These are phyloP conservation scores for Amanita fuliginea DNA, from an alignment of 768 basidiomycete species.

Conservation along the genomic window DNA sequence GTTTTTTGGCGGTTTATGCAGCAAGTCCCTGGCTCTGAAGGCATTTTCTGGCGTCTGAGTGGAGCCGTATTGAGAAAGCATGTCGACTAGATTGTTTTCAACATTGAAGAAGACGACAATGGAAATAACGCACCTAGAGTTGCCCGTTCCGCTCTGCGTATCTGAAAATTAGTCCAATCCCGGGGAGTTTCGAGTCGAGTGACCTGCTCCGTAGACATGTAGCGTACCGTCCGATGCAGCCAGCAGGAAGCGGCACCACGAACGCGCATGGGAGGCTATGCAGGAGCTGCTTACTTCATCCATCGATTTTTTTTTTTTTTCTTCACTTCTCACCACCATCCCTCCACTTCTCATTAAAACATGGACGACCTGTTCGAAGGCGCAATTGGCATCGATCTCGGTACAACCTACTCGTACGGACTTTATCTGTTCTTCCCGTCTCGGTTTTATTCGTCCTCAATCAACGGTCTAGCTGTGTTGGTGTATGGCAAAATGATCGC, in stretches of 20 bases:
- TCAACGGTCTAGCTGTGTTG: slow-evolving; percentile 67
- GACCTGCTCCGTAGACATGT: slow-evolving; percentile 17
- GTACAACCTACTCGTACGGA: slow-evolving; percentile 91
- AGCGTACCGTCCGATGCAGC: slow-evolving; percentile 6
- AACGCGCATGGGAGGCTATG: slow-evolving; percentile 28
- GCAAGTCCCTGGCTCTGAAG: slow-evolving; percentile 62
- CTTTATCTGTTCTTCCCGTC: slow-evolving; percentile 7
- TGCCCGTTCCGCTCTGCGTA: slow-evolving; percentile 42
- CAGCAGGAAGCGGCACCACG: slow-evolving; percentile 16
- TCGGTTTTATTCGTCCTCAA: slow-evolving; percentile 1
- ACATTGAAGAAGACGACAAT: slow-evolving; percentile 5
- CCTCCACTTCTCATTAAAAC: slow-evolving; percentile 32
- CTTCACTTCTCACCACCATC: slow-evolving; percentile 28
- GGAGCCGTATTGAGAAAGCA: slow-evolving; percentile 67
- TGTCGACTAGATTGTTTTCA: slow-evolving; percentile 34
- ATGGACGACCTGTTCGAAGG: slow-evolving; percentile 94
- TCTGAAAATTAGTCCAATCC: slow-evolving; percentile 59
- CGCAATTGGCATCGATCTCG: slow-evolving; percentile 94
- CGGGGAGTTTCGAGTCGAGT: slow-evolving; percentile 31
- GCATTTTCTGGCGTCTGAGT: slow-evolving; percentile 54
- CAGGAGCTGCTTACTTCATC: slow-evolving; percentile 42
- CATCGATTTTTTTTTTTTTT: slow-evolving; percentile 32
- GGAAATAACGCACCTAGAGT: slow-evolving; percentile 34
- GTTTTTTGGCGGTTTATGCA: slow-evolving; percentile 57
- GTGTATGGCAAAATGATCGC: slow-evolving; percentile 99